These are phyloP conservation scores for Rhizoctonia solani DNA, from an alignment of 1,284 basidiomycete genomes.

Conservation along the genomic window DNA sequence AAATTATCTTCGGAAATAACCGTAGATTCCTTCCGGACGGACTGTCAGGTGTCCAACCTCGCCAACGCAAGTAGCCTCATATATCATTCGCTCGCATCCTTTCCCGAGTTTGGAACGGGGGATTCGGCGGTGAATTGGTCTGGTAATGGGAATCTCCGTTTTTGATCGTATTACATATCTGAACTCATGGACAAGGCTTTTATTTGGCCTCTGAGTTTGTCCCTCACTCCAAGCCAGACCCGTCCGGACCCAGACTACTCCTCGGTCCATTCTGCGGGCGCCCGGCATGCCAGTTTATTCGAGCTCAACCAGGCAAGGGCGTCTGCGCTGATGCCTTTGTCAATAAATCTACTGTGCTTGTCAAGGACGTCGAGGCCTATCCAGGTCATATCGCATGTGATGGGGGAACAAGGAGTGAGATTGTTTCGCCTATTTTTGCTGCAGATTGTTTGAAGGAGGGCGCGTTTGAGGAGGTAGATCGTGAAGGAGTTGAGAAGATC, in stretches of 20 bases:
- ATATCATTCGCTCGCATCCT: slow-evolving; percentile 73
- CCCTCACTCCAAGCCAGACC: slow-evolving; percentile 47
- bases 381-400: slow-evolving; percentile 92
- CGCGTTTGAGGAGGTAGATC: slow-evolving; percentile 78
- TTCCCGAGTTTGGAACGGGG: slow-evolving; percentile 64
- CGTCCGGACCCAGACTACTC: slow-evolving; percentile 50
- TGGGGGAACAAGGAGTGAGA: slow-evolving; percentile 81
- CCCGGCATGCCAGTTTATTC: slow-evolving; percentile 84
- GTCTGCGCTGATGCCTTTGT: slow-evolving; percentile 82
- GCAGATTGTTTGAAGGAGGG: slow-evolving; percentile 69
- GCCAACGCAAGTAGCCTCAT: slow-evolving; percentile 80
- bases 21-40: not conserved
- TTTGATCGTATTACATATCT: slow-evolving; percentile 22
- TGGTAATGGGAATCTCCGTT: slow-evolving; percentile 63
- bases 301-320: slow-evolving; percentile 62
- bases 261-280: slow-evolving; percentile 87
- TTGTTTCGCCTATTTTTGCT: slow-evolving; percentile 75
- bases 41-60: slow-evolving; percentile 74
- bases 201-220: slow-evolving; percentile 72
- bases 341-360: slow-evolving; percentile 59
- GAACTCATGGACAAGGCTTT: slow-evolving; percentile 70
- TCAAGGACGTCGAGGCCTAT: slow-evolving; percentile 74
- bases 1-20: not conserved
- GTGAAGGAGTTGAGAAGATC: slow-evolving; percentile 70
- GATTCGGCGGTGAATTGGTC: slow-evolving; percentile 83